Evolutionary conservation across 345 rosid species (phyloP), one percentile per base, ranked within the genome.

Genomic region (Moricandia moricandioides): DNA sequence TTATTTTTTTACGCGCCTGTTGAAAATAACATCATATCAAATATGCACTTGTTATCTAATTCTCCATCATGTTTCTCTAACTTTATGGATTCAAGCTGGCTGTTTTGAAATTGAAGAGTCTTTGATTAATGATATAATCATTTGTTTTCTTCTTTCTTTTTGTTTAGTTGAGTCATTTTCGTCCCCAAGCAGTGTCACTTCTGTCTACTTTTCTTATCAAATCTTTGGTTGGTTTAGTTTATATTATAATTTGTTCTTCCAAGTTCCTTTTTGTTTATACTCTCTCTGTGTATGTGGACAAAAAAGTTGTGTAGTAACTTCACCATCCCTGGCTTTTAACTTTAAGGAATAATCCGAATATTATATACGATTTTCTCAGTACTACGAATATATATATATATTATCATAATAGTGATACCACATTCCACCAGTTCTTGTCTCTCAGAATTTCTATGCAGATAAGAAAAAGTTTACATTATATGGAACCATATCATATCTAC

Each of bases 41-140:
- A 67, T 52, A 34, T 77, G 81, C 81, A 78, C 73, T 78, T 66
- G 69, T 72, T 69, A 66, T 72, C 73, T 72, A 54, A 60, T 66
- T 67, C n/a, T 72, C 62, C 70, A 67, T 78, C 77, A 66, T 78
- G 54, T 61, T 78, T 72, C 73, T 72, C 43, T 13, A 55, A 43
- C 52, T 30, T 6, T 67, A 21, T 72, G 64, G 81, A 72, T 72
- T 60, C 77, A 67, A 78, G 77, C 81, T 71, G 73, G 67, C 68
- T 60, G 16, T 70, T 47, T 72, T 72, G 34, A 49, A 47, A 26
- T 59, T 58, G 8, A 26, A 8, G 27, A 59, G 7, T 34, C 52
- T 49, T 43, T 65, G 68, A 29, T 78, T 51, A 51, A 27, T 72
- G 14, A 60, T 65, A 59, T 64, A 71, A 71, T 58, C 55, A 77